Base-by-base conservation (phyloP, 306 rosid species). In the Cyamopsis tetragonoloba region DNA sequence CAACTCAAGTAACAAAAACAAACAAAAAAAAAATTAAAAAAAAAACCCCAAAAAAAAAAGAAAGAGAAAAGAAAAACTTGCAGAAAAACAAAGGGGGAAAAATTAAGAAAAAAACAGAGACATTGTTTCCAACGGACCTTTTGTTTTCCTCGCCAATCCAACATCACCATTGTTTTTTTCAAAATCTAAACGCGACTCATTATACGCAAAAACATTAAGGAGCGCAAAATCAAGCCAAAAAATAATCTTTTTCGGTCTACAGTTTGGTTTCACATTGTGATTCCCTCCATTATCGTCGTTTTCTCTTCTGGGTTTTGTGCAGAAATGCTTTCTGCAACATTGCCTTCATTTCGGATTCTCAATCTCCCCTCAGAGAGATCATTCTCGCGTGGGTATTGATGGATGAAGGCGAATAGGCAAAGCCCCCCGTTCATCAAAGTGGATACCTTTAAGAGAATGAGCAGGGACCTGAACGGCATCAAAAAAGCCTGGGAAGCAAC, bases 401-500 rank as follows among this genome's bases (percentile, higher is more conserved):
- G 65, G 79, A 86, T 41, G 84, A 71, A 77, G 75, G 69, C 59
- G 79, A 81, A 58, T 49, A 55, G 41, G n/a, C 27, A 65, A 50
- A 44, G 17, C n/a, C n/a, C n/a, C n/a, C n/a, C n/a, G n/a, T 8
- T 7, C 54, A 43, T 7, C n/a, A 77, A 64, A 56, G 67, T 77
- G 73, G 74, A 60, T 4, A 58, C 72, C 55, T 17, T 74, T 7
- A 78, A 46, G 80, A 87, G 80, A 80, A 92, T 92, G 98, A 87
- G 88, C 88, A 87, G 55, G 72, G 96, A 88, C 70, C 68, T 72
- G 10, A 71, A 58, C 22, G 88, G 87, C 80, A 66, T 83, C 62
- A 80, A 72, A 7, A 88, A 84, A 65, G 81, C 77, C 27, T 87
- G 92, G 91, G 86, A 89, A 74, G 62, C 83, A 68, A 78, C 85